phyloP scores from a whole-genome alignment of 2,329 filamentous ascomycete genomes.

The Scopulariopsis brevicaulis region DNA sequence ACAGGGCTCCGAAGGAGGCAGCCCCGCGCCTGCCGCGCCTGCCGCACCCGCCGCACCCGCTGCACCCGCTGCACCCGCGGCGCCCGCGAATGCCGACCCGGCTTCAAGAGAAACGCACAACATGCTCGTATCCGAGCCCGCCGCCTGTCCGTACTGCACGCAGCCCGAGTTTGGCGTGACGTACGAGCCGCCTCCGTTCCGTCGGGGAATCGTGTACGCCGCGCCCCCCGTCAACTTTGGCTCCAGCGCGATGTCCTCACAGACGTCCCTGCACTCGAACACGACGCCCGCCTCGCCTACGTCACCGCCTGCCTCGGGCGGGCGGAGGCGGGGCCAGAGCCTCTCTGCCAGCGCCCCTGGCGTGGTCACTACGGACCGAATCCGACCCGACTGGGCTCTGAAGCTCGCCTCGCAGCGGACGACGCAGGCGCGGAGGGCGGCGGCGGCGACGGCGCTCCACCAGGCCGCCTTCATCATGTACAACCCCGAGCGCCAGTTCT shows the following conservation, averaged over 20 bases:
- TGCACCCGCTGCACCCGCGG: neutral
- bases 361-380: constrained; percentile 84
- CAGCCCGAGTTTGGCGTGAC: constrained; percentile 95
- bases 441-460: constrained; percentile 86
- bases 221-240: constrained; percentile 31
- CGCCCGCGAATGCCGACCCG: constrained; percentile 8
- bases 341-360: constrained; percentile 73
- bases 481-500: constrained; percentile 29
- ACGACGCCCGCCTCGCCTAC: constrained; percentile 27
- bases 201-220: constrained; percentile 66
- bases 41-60: constrained; percentile 17
- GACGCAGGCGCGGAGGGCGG: constrained; percentile 75
- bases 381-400: constrained; percentile 88
- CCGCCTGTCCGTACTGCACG: constrained; percentile 89
- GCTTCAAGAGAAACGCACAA: constrained; percentile 15
- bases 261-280: constrained; percentile 61
- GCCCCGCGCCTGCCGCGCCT: too few species aligned
- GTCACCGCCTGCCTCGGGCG: constrained; percentile 16
- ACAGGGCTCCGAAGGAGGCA: constrained; percentile 16
- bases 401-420: constrained; percentile 79
- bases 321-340: constrained; percentile 39
- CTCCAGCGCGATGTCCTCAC: constrained; percentile 72
- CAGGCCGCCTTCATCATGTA: constrained; percentile 89
- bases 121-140: constrained; percentile 79
- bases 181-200: constrained; percentile 81